These are phyloP conservation scores for Rhytidhysteron rufulum DNA, from an alignment of 2,329 filamentous ascomycete genomes.

Conservation along the genomic window DNA sequence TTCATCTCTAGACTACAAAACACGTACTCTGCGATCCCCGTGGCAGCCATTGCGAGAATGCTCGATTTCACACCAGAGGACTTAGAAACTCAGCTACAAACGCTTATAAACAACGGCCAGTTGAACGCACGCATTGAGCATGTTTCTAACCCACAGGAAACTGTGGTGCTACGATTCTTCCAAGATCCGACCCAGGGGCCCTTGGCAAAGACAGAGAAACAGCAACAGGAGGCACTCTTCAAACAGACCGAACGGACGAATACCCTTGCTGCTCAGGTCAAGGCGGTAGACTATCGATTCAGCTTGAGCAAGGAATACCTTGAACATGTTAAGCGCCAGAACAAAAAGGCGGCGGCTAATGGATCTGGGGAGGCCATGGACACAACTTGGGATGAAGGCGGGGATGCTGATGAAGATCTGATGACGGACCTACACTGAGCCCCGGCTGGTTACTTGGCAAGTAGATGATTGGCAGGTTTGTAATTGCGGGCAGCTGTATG, in stretches of 20 bases:
- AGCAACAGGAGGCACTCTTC: constrained; percentile 43
- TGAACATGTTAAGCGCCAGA: constrained; percentile 48
- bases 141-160: constrained; percentile 29
- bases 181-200: constrained; percentile 33
- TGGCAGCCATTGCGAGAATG: constrained; percentile 51
- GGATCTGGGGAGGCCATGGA: constrained; percentile 33
- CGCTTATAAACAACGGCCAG: constrained; percentile 49
- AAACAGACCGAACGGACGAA: constrained; percentile 50
- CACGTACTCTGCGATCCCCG: constrained; percentile 64
- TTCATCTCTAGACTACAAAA: constrained; percentile 69
- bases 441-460: too few relatives aligned
- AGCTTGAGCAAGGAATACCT: constrained; percentile 58
- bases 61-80: constrained; percentile 49
- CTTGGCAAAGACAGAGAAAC: constrained; percentile 35
- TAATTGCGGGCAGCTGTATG: too few relatives aligned
- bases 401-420: constrained; percentile 36
- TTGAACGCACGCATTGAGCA: constrained; percentile 51
- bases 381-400: constrained; percentile 29
- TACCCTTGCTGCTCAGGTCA: constrained; percentile 48
- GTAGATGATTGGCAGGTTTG: constrained; percentile 2
- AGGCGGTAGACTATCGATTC: constrained; percentile 53
- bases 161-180: constrained; percentile 54
- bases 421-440: constrained; percentile 33
- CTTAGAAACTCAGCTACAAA: constrained; percentile 51
- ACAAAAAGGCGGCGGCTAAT: constrained; percentile 35